Percentiles rank a stretch among this genome's conserved stretches.
Evolutionary conservation across 306 rosid genomes (phyloP).

Genomic region (Vigna unguiculata): DNA sequence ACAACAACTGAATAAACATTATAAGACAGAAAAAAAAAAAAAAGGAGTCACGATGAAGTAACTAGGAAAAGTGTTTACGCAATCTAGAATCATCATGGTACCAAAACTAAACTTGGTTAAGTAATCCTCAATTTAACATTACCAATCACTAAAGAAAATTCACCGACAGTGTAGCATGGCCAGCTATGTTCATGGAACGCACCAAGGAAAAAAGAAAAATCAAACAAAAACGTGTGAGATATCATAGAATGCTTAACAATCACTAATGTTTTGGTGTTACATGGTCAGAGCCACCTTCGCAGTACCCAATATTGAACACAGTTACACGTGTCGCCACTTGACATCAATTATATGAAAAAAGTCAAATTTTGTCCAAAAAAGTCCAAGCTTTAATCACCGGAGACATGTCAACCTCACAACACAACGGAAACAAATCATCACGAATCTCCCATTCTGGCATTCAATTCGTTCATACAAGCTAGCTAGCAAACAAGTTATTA

Average conservation of each 20-base stretch:
- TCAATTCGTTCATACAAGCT: neutral
- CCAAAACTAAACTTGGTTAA: neutral
- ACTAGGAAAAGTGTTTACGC: neutral
- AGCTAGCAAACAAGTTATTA: neutral
- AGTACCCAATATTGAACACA: slow-evolving; percentile 24
- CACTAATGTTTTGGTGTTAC: neutral
- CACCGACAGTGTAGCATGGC: neutral
- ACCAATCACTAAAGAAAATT: neutral
- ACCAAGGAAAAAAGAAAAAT: neutral
- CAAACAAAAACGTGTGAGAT: slow-evolving; percentile 29
- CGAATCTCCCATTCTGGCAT: neutral
- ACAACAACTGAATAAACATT: neutral
- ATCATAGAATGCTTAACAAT: slow-evolving; percentile 1
- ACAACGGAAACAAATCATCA: neutral
- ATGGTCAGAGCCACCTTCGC: slow-evolving; percentile 44
- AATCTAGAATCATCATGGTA: neutral
- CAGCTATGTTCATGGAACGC: neutral
- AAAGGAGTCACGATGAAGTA: neutral
- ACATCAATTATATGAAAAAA: neutral
- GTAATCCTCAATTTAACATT: neutral
- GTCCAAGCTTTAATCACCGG: slow-evolving; percentile 4
- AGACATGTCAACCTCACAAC: slow-evolving; percentile 18
- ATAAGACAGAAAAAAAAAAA: neutral
- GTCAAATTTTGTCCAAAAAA: slow-evolving; percentile 22
- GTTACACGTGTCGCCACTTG: slow-evolving; percentile 25